Base-by-base conservation (phyloP, 2,329 filamentous ascomycete genomes). In the Pseudopyrenochaeta lycopersici region DNA sequence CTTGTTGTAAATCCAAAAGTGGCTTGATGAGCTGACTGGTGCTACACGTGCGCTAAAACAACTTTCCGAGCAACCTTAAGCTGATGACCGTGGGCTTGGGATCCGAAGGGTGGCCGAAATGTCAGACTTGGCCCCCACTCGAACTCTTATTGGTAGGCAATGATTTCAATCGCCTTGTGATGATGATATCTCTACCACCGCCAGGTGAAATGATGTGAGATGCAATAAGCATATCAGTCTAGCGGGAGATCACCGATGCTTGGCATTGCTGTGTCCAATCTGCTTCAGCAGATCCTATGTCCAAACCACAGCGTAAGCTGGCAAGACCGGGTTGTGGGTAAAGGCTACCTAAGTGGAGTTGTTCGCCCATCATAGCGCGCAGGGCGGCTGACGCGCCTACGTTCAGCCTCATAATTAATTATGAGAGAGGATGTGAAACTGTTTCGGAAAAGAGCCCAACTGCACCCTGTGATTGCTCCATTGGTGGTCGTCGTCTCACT, bases 231-330 rank as follows among this genome's bases (percentile, higher is more conserved):
- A 67, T 60, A 56, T 47, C 18, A 54, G 32, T 18, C 51, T 63
- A 61, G 62, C 49, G 58, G 60, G 17, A 30, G 63, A 66, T 68
- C 62, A 29, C 43, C 35, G 35, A 63, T 56, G 60, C 62, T 62
- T 65, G 53, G 51, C 50, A 54, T 39, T 36, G 18, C 36, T 49
- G 36, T 29, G 20, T 38, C 62, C 57, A 63, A 60, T 56, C 35
- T 38, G 39, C 31, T 23, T 21, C 15, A 3, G 15, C 30, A 11
- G 9, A 20, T 47, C 23, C 18, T 17, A 10, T 4, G 23, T 27
- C 9, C 18, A 20, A 15, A 9, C 27, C 21, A n/a, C 18, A 42
- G 23, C 21, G 30, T 45, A 23, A 42, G n/a, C 29, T 56, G 23
- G 45, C 42, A 45, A 23, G 29, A 43, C 38, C 49, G 38, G 29